phyloP scores from a whole-genome alignment of 2,329 filamentous ascomycete species.

The Neurospora sp. region DNA sequence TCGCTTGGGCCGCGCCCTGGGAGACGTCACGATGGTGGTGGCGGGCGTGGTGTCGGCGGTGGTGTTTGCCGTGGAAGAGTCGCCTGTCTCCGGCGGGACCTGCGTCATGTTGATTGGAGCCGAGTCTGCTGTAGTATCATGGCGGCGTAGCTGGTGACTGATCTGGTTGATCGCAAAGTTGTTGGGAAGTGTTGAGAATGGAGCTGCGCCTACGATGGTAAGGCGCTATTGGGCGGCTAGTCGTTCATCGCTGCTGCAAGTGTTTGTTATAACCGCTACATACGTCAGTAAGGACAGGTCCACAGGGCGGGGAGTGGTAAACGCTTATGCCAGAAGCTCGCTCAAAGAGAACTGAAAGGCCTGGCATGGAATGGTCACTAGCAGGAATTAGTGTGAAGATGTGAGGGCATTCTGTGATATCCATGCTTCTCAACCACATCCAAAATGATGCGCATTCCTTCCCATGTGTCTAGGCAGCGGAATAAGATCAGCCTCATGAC shows the following conservation, averaged over 20 bases:
- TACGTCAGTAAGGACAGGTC: neutral
- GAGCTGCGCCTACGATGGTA: neutral
- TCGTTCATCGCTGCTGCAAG: neutral
- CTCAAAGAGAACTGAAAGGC: neutral
- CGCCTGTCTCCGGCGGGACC: slow-evolving; percentile 17
- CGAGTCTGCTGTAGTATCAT: slow-evolving; percentile 14
- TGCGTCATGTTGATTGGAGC: slow-evolving; percentile 19
- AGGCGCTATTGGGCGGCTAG: neutral
- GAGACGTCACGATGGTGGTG: neutral
- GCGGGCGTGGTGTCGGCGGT: slow-evolving; percentile 1
- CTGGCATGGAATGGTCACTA: neutral
- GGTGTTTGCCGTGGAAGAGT: slow-evolving; percentile 11
- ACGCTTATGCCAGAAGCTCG: neutral
- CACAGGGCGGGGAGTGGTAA: neutral
- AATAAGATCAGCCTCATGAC: too few relatives aligned
- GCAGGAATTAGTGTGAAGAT: neutral
- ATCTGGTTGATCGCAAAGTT: neutral
- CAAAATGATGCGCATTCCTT: neutral
- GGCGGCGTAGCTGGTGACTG: slow-evolving; percentile 1
- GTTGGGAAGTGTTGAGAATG: neutral
- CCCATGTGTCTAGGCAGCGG: neutral
- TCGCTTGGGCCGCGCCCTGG: neutral
- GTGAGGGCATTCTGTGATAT: neutral
- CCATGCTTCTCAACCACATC: neutral
- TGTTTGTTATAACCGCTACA: neutral